These are phyloP conservation scores for Ophiostoma sp. DNA, from an alignment of 2,329 filamentous ascomycete genomes.

Conservation along the genomic window DNA sequence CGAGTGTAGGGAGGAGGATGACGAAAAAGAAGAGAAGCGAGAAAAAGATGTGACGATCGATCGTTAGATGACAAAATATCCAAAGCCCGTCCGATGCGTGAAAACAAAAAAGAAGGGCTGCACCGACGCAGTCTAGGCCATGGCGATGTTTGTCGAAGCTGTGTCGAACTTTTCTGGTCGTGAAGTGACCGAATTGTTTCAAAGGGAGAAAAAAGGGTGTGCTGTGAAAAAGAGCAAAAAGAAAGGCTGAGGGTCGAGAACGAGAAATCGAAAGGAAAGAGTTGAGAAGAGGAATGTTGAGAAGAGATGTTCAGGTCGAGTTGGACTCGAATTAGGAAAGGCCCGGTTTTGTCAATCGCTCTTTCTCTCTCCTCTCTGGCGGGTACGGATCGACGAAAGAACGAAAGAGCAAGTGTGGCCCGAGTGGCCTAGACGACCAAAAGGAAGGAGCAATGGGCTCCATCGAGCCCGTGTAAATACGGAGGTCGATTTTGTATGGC, in stretches of 20 bases:
- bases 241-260: conserved; percentile 8
- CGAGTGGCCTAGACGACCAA: conserved; percentile 14
- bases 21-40: not conserved
- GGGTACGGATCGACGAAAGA: conserved; percentile 1
- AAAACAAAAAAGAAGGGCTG: not conserved
- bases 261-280: not conserved
- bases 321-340: conserved; percentile 11
- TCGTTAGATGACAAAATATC: not conserved
- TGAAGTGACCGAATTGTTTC: not conserved
- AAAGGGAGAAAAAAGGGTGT: not conserved
- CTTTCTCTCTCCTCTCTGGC: conserved; percentile 2
- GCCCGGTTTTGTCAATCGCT: conserved; percentile 3
- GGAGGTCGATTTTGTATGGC: conserved; percentile 6
- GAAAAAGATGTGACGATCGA: not conserved
- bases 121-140: not conserved
- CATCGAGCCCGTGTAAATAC: conserved; percentile 21
- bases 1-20: not conserved
- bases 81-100: not conserved
- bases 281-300: conserved; percentile 11
- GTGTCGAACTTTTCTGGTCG: not conserved
- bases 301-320: not conserved
- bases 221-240: not conserved
- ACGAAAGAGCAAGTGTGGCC: not conserved
- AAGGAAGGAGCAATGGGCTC: not conserved
- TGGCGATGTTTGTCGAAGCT: not conserved